Conservation (phyloP, 306 rosid genomes). For the Luffa acutangula region DNA sequence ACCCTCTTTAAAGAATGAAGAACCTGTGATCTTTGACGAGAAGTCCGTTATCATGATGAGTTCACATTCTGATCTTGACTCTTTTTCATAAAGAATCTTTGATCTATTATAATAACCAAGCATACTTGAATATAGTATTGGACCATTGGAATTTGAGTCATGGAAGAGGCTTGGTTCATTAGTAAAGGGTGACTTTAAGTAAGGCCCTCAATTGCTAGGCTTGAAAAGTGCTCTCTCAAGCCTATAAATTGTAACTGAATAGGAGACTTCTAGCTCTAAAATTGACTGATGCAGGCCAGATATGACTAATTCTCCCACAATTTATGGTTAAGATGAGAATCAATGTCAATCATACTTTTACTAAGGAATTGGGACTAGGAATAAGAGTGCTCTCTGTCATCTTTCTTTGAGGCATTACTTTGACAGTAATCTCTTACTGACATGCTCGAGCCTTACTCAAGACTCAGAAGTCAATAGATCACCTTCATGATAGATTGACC, state of each 20-base stretch:
- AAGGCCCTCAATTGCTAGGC: background rate
- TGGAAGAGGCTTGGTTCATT: background rate
- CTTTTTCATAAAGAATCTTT: background rate
- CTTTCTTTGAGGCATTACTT: background rate
- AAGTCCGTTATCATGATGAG: background rate
- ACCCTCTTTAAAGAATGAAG: background rate
- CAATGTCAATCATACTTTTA: background rate
- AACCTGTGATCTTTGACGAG: background rate
- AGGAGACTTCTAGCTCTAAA: background rate
- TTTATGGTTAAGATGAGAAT: background rate
- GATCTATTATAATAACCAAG: background rate
- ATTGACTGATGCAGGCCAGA: background rate
- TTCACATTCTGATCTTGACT: background rate
- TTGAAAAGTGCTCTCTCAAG: background rate
- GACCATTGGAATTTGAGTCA: background rate
- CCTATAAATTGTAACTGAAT: background rate
- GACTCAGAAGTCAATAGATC: background rate
- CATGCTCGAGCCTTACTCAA: background rate
- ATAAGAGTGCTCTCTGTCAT: background rate
- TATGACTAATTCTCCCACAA: background rate
- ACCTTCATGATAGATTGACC: background rate
- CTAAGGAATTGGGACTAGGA: background rate
- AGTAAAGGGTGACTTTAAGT: background rate
- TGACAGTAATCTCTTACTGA: background rate
- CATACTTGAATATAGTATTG: background rate